Conservation (phyloP, 345 rosid species). For the Linum usitatissimum region DNA sequence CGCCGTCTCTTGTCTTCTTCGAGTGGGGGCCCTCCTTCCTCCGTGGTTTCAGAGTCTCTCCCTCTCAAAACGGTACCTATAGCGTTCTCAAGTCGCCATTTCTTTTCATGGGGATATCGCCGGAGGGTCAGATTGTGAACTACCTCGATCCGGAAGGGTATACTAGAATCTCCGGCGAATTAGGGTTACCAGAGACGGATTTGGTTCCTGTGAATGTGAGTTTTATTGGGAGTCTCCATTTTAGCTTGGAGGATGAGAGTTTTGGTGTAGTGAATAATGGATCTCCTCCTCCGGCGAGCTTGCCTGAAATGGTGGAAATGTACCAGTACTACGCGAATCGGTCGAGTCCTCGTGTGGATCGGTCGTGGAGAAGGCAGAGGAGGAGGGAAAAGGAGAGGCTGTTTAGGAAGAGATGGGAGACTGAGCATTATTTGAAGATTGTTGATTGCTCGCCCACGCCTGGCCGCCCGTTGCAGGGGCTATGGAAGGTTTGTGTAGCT, state of each 20-base stretch:
- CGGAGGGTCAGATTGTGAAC: constrained; percentile 41
- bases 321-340: constrained; percentile 68
- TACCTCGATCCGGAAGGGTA: constrained; percentile 48
- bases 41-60: constrained; percentile 48
- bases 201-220: constrained; percentile 54
- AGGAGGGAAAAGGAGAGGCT: constrained; percentile 75
- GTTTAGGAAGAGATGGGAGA: constrained; percentile 58
- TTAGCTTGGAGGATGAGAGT: constrained; percentile 46
- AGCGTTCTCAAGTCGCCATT: constrained; percentile 50
- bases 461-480: constrained; percentile 68
- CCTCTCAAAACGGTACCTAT: constrained; percentile 33
- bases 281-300: constrained; percentile 27
- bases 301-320: constrained; percentile 60
- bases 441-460: constrained; percentile 51
- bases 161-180: constrained; percentile 12
- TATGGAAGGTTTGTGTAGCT: constrained; percentile 61
- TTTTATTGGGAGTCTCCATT: constrained; percentile 55
- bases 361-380: constrained; percentile 54
- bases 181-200: constrained; percentile 23
- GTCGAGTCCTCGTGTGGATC: constrained; percentile 52
- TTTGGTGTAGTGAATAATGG: constrained; percentile 13
- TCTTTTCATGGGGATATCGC: constrained; percentile 43
- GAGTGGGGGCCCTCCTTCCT: constrained; percentile 82
- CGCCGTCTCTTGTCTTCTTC: constrained; percentile 56
- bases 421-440: constrained; percentile 76